These are phyloP conservation scores for Capsicum pubescens DNA, from an alignment of 257 asterid species.

Conservation along the genomic window DNA sequence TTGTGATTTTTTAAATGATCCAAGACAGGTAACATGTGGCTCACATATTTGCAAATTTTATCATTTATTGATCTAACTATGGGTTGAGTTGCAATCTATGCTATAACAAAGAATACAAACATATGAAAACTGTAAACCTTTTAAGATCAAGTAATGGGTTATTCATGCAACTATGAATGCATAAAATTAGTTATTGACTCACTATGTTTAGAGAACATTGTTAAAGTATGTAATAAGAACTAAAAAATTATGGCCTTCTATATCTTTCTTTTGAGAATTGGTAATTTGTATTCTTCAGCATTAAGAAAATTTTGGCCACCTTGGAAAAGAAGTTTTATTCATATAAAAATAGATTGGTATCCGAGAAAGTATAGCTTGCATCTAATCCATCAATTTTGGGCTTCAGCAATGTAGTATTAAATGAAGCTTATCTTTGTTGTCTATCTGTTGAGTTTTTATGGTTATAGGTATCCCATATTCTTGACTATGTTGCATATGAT, in stretches of 20 bases:
- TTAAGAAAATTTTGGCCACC: no score
- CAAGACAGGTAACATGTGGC: not conserved
- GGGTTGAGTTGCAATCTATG: not conserved
- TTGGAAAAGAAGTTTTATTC: no score
- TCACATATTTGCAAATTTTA: not conserved
- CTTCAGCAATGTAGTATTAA: no score
- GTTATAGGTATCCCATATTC: conserved; percentile 86
- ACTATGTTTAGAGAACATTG: not conserved
- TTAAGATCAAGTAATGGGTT: not conserved
- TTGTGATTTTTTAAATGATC: not conserved
- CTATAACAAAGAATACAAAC: not conserved
- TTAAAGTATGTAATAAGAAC: no score
- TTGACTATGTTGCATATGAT: conserved; percentile 93
- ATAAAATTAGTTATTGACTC: not conserved
- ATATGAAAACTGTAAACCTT: not conserved
- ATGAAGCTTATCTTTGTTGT: no score
- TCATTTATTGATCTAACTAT: not conserved
- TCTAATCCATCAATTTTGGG: no score
- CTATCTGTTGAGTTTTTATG: conserved; percentile 84
- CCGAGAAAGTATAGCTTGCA: no score
- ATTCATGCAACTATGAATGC: conserved; percentile 23
- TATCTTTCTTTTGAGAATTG: no score
- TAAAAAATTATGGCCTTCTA: no score
- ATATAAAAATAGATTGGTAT: no score
- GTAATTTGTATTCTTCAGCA: no score